Conservation (phyloP, 2,329 filamentous ascomycete species). For the Penicillium sp. region DNA sequence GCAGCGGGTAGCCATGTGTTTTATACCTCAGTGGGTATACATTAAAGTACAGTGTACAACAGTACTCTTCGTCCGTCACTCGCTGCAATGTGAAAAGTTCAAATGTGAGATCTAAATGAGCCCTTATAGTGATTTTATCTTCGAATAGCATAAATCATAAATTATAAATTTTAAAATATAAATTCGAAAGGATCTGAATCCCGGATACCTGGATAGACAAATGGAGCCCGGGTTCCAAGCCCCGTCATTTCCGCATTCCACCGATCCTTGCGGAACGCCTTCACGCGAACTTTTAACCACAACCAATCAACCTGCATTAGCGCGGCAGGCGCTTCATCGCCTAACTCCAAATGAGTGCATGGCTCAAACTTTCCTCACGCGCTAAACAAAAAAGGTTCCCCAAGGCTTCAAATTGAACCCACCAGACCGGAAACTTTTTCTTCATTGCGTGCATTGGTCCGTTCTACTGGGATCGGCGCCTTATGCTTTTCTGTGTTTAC, state of each 20-base stretch:
- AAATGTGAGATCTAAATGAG: conserved; percentile 1
- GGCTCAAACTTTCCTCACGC: conserved; percentile 13
- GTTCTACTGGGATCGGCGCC: neutral
- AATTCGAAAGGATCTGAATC: conserved; percentile 9
- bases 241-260: neutral
- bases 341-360: conserved; percentile 7
- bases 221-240: conserved; percentile 7
- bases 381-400: conserved; percentile 17
- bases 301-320: conserved; percentile 15
- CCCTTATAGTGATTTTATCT: too few relatives aligned
- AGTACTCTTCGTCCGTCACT: neutral
- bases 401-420: conserved; percentile 15
- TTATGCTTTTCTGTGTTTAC: neutral
- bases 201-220: conserved; percentile 22
- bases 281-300: conserved; percentile 5
- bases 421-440: conserved; percentile 10
- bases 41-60: neutral
- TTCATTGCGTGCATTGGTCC: conserved; percentile 12
- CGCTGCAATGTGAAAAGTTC: neutral
- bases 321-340: neutral
- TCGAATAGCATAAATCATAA: too few relatives aligned
- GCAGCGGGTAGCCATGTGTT: conserved; percentile 8
- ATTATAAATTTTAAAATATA: too few relatives aligned
- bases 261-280: conserved; percentile 15
- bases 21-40: neutral